These are phyloP conservation scores for Halophytophthora batemanensis DNA, from an alignment of 352 stramenopile species.

Conservation along the genomic window DNA sequence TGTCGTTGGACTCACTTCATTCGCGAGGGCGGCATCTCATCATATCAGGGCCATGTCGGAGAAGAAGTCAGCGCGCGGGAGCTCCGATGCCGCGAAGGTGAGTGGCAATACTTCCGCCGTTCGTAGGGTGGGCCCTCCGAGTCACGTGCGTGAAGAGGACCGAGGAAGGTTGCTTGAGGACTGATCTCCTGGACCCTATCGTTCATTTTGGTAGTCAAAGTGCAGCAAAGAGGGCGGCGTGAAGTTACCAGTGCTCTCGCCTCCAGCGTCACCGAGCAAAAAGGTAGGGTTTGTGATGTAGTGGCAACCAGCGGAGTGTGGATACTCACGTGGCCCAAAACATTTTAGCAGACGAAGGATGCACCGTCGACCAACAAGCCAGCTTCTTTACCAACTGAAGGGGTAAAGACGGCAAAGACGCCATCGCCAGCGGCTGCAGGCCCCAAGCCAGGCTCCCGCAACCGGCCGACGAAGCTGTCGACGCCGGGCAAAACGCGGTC, in stretches of 20 bases:
- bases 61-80: conserved; percentile 3
- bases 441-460: conserved; percentile 9
- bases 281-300: conserved; percentile 17
- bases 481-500: conserved; percentile 8
- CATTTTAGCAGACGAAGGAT: conserved; percentile 14
- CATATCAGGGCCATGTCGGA: not conserved
- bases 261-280: conserved; percentile 24
- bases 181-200: too few species aligned
- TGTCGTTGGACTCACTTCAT: not conserved
- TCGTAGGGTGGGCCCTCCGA: not conserved
- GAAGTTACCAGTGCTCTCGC: conserved; percentile 39
- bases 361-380: conserved; percentile 13
- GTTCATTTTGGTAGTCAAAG: conserved; percentile 23
- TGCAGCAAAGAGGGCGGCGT: conserved; percentile 31
- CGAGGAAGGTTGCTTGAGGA: not conserved
- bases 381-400: conserved; percentile 1
- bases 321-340: not conserved
- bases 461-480: conserved; percentile 12
- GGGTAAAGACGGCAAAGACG: conserved; percentile 5
- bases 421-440: conserved; percentile 9
- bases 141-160: not conserved
- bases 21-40: not conserved
- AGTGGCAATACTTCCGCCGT: conserved; percentile 1
- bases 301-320: too few species aligned
- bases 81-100: conserved; percentile 4